phyloP scores from a whole-genome alignment of 2,329 filamentous ascomycete species.

The Arthrobotrys iridis region DNA sequence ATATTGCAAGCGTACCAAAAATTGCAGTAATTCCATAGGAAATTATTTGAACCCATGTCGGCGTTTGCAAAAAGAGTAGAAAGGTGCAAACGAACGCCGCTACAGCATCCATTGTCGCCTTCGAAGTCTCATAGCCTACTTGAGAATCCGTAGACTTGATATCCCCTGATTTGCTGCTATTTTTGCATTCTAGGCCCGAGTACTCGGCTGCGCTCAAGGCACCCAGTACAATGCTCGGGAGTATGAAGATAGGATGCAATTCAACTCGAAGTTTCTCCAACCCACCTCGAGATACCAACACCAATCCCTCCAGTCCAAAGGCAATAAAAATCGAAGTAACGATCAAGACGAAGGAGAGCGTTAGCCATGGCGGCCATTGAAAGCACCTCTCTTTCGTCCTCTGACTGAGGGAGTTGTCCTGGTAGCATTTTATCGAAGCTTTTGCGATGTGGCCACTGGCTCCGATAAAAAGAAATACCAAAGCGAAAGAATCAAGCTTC shows the following conservation, averaged over 20 bases:
- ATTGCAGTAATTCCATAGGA: not conserved
- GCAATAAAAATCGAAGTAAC: not conserved
- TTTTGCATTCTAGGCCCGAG: not conserved
- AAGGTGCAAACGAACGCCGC: slow-evolving; percentile 14
- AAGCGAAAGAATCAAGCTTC: slow-evolving; percentile 14
- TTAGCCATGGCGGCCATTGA: slow-evolving; percentile 3
- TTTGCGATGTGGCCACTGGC: slow-evolving; percentile 5
- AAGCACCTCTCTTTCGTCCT: not conserved
- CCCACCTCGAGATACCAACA: slow-evolving; percentile 7
- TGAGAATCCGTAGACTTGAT: not conserved
- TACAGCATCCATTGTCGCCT: slow-evolving; percentile 13
- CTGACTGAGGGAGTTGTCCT: not conserved
- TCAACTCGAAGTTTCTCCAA: slow-evolving; percentile 1
- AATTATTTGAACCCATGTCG: slow-evolving; percentile 44
- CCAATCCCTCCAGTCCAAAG: not conserved
- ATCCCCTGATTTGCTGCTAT: not conserved
- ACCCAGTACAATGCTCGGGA: slow-evolving; percentile 23
- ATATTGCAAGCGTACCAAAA: not conserved
- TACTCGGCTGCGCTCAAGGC: not conserved
- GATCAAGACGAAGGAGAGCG: not conserved
- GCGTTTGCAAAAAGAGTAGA: slow-evolving; percentile 35
- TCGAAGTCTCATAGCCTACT: slow-evolving; percentile 12
- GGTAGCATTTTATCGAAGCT: slow-evolving; percentile 1
- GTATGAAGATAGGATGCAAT: not conserved
- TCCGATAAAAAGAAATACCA: not conserved